A percentile compares a stretch with the other conserved stretches of the same genome.
Conservation (phyloP, 179 eudicot genomes). For the Nepenthes alata region DNA sequence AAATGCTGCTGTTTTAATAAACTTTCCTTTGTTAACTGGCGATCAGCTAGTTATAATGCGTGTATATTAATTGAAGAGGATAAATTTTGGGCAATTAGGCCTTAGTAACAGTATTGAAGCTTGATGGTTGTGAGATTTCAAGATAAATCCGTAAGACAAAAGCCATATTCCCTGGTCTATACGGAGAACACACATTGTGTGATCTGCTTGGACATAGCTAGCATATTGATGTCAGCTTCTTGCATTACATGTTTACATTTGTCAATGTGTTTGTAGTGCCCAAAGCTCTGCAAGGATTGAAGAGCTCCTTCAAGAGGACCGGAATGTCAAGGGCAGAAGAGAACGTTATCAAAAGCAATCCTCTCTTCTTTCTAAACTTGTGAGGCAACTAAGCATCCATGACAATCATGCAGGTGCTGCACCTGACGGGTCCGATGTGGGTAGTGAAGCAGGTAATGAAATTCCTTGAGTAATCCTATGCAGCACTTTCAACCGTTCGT, state of each 20-base stretch:
- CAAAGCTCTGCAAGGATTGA: conserved; percentile 83
- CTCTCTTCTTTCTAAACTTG: conserved; percentile 75
- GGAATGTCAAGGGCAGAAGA: conserved; percentile 69
- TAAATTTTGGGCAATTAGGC: no score
- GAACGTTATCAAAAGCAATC: conserved; percentile 86
- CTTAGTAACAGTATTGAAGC: no score
- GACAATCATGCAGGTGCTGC: conserved; percentile 89
- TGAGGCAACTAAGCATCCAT: conserved; percentile 82
- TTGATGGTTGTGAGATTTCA: no score
- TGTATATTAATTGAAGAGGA: no score
- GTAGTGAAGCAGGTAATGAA: conserved; percentile 45
- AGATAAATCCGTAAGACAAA: no score
- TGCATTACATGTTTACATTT: neutral
- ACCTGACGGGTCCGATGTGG: conserved; percentile 48
- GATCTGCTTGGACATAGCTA: no score
- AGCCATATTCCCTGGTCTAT: no score
- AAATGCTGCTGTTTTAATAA: no score
- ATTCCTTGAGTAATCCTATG: neutral
- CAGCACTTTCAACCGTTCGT: no score
- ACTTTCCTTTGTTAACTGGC: no score
- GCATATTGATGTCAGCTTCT: neutral
- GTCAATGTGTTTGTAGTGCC: conserved; percentile 26
- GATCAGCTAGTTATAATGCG: no score
- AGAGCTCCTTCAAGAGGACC: conserved; percentile 94
- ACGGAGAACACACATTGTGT: no score